Percentiles rank a stretch among this genome's conserved stretches.
phyloP scores from a whole-genome alignment of 257 asterid genomes.

The Echium plantagineum region DNA sequence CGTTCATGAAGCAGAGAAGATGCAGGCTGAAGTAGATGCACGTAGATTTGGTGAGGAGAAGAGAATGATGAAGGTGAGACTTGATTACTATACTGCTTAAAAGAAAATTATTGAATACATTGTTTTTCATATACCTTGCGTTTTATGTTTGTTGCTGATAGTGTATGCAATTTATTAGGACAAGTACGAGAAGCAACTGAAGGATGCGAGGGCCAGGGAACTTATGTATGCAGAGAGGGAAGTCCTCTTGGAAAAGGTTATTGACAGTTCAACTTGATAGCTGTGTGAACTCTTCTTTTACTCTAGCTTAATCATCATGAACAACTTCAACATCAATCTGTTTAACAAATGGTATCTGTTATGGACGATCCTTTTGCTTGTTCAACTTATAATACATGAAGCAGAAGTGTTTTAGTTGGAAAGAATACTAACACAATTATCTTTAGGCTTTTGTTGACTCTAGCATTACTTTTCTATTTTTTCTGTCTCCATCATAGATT shows the following conservation, averaged over 20 bases:
- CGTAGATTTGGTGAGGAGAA: constrained; percentile 50
- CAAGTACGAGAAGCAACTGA: constrained; percentile 84
- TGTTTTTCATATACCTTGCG: neutral
- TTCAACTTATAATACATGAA: neutral
- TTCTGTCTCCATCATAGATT: constrained; percentile 1
- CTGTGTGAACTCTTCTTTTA: constrained; percentile 1
- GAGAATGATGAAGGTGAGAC: constrained; percentile 59
- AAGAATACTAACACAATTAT: neutral
- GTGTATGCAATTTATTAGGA: constrained; percentile 46
- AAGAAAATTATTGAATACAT: neutral
- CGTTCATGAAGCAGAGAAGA: constrained; percentile 92
- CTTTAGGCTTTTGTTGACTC: neutral
- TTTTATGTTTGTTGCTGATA: constrained; percentile 15
- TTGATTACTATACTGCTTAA: neutral
- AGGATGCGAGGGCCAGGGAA: constrained; percentile 95
- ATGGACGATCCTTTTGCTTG: neutral
- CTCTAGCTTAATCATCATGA: neutral
- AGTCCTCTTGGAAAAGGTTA: constrained; percentile 84
- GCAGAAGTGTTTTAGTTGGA: neutral
- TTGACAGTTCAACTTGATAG: constrained; percentile 7
- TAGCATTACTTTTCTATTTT: neutral
- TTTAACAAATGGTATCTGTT: too few relatives aligned
- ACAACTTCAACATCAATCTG: neutral
- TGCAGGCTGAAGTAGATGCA: constrained; percentile 85
- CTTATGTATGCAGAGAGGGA: constrained; percentile 99